Base-by-base conservation (phyloP, 306 rosid genomes). In the Lablab purpureus region DNA sequence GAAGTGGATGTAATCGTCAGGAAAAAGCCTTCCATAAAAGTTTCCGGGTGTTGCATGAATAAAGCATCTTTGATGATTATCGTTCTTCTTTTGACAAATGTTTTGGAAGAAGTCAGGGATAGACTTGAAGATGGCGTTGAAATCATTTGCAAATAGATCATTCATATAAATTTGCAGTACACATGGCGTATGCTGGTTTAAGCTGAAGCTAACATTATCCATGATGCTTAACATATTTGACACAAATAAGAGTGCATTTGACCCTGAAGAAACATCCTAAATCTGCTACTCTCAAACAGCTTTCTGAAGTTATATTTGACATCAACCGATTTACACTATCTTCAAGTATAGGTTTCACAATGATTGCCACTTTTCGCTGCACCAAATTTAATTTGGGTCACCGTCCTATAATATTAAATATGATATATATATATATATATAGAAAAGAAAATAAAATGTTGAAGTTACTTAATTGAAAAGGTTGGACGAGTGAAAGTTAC, bases 111-210 rank as follows among this genome's bases (percentile, higher is more conserved):
- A 89, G 3, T 30, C 50, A 0, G 92, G 88, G 2, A 89, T 46
- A 1, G 82, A 71, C 51, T 55, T 67, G 45, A 89, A 84, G 2
- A 89, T 25, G 3, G 81, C 37, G 17, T 88, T 88, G 85, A 88
- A 90, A 69, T 90, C 95, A 18, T 88, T 90, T 12, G 27, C 74
- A 0, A 80, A 88, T 17, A 90, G 82, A 71, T 88, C 91, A 15
- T 91, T 91, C 1, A 89, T 62, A 28, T 84, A 85, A 1, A 83
- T 67, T 76, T 85, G 92, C 12, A 85, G 60, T 14, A 36, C 10
- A 0, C 81, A 73, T 32, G 79, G 18, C 4, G 34, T 18, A 0
- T 0, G 2, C 21, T 50, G 73, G 10, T 43, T 15, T 4, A 67
- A 75, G 49, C 63, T 51, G 0, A 1, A 6, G 34, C 64, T 74